Evolutionary conservation across 2,329 filamentous ascomycete genomes (phyloP).

Genomic region (Sporothrix protearum): DNA sequence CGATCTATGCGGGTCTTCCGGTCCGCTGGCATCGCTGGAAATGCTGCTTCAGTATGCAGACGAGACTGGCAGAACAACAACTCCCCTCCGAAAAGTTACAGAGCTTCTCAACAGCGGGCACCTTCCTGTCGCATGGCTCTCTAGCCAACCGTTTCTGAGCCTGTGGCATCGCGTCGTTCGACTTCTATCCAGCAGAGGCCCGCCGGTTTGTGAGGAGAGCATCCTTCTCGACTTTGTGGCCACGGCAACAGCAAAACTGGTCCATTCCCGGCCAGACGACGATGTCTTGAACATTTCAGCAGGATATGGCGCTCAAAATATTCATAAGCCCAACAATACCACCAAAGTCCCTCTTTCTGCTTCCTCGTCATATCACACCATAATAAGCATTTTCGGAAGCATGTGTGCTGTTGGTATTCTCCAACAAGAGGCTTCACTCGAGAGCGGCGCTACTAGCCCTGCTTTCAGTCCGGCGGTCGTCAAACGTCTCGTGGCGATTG

Average conservation of each 20-base stretch:
- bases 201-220: slow-evolving; percentile 33
- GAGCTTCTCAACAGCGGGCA: slow-evolving; percentile 36
- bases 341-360: background rate
- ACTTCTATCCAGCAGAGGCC: slow-evolving; percentile 34
- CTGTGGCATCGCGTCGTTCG: slow-evolving; percentile 43
- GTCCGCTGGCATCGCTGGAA: slow-evolving; percentile 31
- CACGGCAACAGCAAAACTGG: slow-evolving; percentile 22
- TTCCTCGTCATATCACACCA: slow-evolving; percentile 36
- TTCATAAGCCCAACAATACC: background rate
- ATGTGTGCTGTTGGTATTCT: slow-evolving; percentile 40
- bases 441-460: background rate
- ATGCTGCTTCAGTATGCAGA: slow-evolving; percentile 33
- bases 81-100: slow-evolving; percentile 40
- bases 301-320: background rate
- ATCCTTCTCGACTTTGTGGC: slow-evolving; percentile 38
- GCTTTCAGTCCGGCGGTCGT: background rate
- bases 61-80: slow-evolving; percentile 34
- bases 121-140: slow-evolving; percentile 45
- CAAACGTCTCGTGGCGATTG: background rate
- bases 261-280: background rate
- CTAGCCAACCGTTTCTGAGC: slow-evolving; percentile 40
- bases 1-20: slow-evolving; percentile 31
- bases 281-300: background rate
- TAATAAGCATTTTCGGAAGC: slow-evolving; percentile 43
- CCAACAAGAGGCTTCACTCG: slow-evolving; percentile 25